Evolutionary conservation across 208 protist genomes (phyloP).

Genomic region (Wallacemonas sp.): DNA sequence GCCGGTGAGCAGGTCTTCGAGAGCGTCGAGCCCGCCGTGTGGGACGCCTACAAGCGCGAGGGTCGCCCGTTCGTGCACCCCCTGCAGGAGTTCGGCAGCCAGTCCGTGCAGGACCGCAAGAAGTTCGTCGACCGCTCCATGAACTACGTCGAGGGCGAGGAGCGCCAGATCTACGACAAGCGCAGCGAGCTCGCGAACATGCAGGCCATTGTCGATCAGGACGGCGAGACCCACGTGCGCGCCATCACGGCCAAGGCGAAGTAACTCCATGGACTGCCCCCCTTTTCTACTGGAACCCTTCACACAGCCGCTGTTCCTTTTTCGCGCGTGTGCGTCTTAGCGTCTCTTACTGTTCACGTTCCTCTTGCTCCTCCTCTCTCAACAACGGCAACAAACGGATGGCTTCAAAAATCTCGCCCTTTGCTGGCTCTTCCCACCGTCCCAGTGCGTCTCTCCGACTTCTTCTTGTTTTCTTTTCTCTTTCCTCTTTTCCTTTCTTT

Average conservation of each 20-base stretch:
- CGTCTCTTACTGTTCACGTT: too few species aligned
- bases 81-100: slow-evolving; percentile 71
- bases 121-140: slow-evolving; percentile 76
- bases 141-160: slow-evolving; percentile 78
- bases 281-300: background rate
- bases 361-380: background rate
- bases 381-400: background rate
- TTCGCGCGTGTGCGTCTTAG: too few species aligned
- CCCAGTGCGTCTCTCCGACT: background rate
- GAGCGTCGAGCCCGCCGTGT: slow-evolving; percentile 61
- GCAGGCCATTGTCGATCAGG: slow-evolving; percentile 58
- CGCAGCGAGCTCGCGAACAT: slow-evolving; percentile 59
- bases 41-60: slow-evolving; percentile 42
- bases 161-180: slow-evolving; percentile 70
- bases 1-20: slow-evolving; percentile 81
- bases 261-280: background rate
- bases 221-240: slow-evolving; percentile 53
- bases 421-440: background rate
- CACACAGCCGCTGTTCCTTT: background rate
- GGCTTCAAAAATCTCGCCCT: background rate
- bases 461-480: slow-evolving; percentile 11
- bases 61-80: slow-evolving; percentile 66
- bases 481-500: slow-evolving; percentile 13
- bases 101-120: slow-evolving; percentile 64
- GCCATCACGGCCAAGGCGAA: slow-evolving; percentile 25